These are phyloP conservation scores for Penicillium diatomitis DNA, from an alignment of 495 filamentous ascomycete genomes.

Conservation along the genomic window DNA sequence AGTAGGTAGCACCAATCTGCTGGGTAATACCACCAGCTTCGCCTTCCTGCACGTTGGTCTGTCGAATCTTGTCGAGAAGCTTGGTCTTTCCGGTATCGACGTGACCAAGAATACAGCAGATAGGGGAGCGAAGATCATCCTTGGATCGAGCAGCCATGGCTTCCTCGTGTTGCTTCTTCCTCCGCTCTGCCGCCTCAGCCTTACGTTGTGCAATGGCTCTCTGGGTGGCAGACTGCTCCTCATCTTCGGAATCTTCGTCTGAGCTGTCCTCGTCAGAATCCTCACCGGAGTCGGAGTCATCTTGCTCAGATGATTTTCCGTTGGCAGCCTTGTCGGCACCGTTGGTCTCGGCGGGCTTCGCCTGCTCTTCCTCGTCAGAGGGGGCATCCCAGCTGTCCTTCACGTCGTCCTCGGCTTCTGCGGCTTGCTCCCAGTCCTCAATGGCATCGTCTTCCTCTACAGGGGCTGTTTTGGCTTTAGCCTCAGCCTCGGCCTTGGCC, in stretches of 20 bases:
- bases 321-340: slow-evolving; percentile 20
- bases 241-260: slow-evolving; percentile 55
- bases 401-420: slow-evolving; percentile 65
- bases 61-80: slow-evolving; percentile 94
- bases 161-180: slow-evolving; percentile 82
- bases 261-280: slow-evolving; percentile 43
- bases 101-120: slow-evolving; percentile 99
- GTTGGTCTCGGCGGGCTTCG: slow-evolving; percentile 24
- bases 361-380: slow-evolving; percentile 60
- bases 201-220: slow-evolving; percentile 65
- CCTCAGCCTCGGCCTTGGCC: slow-evolving; percentile 52
- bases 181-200: slow-evolving; percentile 81
- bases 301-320: slow-evolving; percentile 17
- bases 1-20: slow-evolving; percentile 99
- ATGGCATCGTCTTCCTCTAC: slow-evolving; percentile 50
- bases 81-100: slow-evolving; percentile 99
- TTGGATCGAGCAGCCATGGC: slow-evolving; percentile 85
- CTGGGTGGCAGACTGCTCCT: slow-evolving; percentile 57
- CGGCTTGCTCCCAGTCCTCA: slow-evolving; percentile 86
- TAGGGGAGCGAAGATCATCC: slow-evolving; percentile 91
- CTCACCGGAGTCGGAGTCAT: slow-evolving; percentile 29
- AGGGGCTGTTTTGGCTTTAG: slow-evolving; percentile 47
- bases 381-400: slow-evolving; percentile 95
- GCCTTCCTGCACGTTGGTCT: slow-evolving; percentile 98
- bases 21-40: slow-evolving; percentile 99